Base-by-base conservation (phyloP, 75 land plant genomes). In the Gnetum montanum region DNA sequence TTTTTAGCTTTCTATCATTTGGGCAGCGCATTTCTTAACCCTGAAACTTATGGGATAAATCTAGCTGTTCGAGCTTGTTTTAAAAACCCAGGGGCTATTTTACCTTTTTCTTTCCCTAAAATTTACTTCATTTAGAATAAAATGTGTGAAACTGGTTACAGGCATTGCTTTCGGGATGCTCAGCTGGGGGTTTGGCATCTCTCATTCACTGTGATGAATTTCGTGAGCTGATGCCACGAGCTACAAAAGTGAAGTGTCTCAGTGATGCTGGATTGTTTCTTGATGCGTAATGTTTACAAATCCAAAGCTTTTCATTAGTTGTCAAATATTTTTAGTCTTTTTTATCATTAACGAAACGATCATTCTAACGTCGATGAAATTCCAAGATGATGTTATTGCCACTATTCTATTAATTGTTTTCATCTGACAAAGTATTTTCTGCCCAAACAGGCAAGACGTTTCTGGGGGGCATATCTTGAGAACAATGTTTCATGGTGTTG, bases 141-240 rank as follows among this genome's bases (percentile, higher is more conserved):
- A 40, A 40, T 40, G 41, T 40, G n/a, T n/a, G n/a, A n/a, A n/a
- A n/a, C n/a, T 62, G 23, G 59, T 0, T 75, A 22, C 61, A 91
- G 97, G 97, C 79, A 27, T 75, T 95, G 46, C 81, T 95, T 48
- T 78, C 85, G 11, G 99, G 99, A 41, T 90, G 92, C 63, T 95
- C 99, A 26, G 99, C 99, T 61, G 99, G 99, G 18, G 99, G 99
- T 4, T 59, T 95, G 43, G 81, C 99, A 38, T 49, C 88, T 7
- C 85, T 85, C 46, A 54, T 83, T 25, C 94, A 90, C 43, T 90
- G 96, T 63, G 82, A 85, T 45, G 58, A 74, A 40, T 68, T 86
- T 43, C 53, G 70, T 8, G 61, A 53, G 3, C 37, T 44, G 30
- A 60, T 90, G 25, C 90, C 96, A 8, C 18, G 23, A 0, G 65